A percentile compares a stretch with the other conserved stretches of the same genome.
Conservation (phyloP, 169 alveolate species). For the Cryptosporidium xiaoi region DNA sequence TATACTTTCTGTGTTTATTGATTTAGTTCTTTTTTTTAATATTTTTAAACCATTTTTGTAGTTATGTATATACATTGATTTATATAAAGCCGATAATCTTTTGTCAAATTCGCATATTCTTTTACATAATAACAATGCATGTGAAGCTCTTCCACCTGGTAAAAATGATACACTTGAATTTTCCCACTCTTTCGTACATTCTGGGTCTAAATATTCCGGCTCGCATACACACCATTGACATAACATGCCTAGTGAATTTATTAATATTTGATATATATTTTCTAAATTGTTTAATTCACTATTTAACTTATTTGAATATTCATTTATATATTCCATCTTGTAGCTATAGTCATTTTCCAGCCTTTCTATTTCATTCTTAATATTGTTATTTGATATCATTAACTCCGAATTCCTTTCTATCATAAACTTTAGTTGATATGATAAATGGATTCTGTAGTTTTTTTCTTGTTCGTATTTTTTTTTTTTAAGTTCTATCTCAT, state of each 20-base stretch:
- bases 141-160: conserved; percentile 66
- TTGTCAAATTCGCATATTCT: conserved; percentile 52
- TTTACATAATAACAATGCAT: conserved; percentile 56
- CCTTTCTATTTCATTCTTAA: conserved; percentile 13
- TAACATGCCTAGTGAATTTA: conserved; percentile 64
- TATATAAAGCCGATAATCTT: conserved; percentile 30
- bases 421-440: conserved; percentile 29
- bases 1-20: not conserved
- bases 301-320: not conserved
- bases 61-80: conserved; percentile 46
- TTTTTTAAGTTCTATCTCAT: conserved; percentile 8
- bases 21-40: conserved; percentile 29
- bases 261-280: conserved; percentile 31
- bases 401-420: conserved; percentile 31
- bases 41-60: conserved; percentile 33
- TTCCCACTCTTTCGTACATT: conserved; percentile 56
- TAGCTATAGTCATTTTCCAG: conserved; percentile 8
- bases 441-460: conserved; percentile 13
- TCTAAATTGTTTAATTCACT: conserved; percentile 13
- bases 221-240: conserved; percentile 72
- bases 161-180: conserved; percentile 33
- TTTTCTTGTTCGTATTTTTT: conserved; percentile 40
- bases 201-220: conserved; percentile 50
- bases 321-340: not conserved
- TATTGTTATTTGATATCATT: not conserved